Conservation (phyloP, 805 yeast species). For the Ogataea zsoltii region DNA sequence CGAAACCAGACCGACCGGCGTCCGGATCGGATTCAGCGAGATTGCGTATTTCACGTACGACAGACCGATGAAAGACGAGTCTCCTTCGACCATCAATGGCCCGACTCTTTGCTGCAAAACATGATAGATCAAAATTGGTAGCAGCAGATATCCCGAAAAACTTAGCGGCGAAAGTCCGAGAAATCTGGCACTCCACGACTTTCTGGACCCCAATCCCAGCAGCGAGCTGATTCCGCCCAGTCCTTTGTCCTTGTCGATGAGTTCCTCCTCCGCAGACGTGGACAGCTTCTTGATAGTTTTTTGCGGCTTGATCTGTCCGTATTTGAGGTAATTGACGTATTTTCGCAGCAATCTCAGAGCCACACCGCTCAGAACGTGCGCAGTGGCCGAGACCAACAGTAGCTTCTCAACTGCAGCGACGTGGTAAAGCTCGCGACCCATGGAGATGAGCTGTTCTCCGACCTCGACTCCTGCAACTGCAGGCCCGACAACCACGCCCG, state of each 20-base stretch:
- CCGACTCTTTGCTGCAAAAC: slow-evolving; percentile 45
- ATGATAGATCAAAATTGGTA: slow-evolving; percentile 49
- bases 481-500: slow-evolving; percentile 58
- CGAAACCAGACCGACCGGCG: slow-evolving; percentile 32
- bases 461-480: slow-evolving; percentile 40
- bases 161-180: slow-evolving; percentile 58
- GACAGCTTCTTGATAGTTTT: slow-evolving; percentile 4
- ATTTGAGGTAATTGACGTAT: slow-evolving; percentile 31
- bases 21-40: slow-evolving; percentile 5
- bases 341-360: slow-evolving; percentile 41
- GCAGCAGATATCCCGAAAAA: slow-evolving; percentile 58
- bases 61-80: slow-evolving; percentile 55
- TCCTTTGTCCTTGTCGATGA: slow-evolving; percentile 47
- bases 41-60: slow-evolving; percentile 49
- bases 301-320: slow-evolving; percentile 19
- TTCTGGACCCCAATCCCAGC: slow-evolving; percentile 54
- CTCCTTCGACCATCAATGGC: slow-evolving; percentile 64
- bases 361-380: slow-evolving; percentile 59
- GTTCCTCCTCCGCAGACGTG: slow-evolving; percentile 21
- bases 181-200: slow-evolving; percentile 42
- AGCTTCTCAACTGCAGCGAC: slow-evolving; percentile 49
- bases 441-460: slow-evolving; percentile 56
- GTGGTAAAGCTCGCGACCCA: slow-evolving; percentile 65
- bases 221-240: slow-evolving; percentile 62
- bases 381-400: slow-evolving; percentile 46